Conservation (phyloP, 1,284 basidiomycete species). For the Laetiporus sulphureus region DNA sequence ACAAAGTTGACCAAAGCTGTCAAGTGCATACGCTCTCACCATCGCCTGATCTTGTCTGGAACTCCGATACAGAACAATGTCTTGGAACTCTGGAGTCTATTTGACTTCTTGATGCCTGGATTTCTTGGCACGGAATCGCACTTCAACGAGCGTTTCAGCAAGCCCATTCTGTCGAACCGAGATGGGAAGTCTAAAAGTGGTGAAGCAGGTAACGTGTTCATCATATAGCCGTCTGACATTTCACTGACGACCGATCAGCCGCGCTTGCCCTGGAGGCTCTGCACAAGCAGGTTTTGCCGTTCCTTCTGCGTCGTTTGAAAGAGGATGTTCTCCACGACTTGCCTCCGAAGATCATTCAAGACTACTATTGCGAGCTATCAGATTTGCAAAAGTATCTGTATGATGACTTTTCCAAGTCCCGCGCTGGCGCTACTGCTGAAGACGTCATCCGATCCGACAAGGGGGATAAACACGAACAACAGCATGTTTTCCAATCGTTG, state of each 20-base stretch:
- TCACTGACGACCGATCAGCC: constrained; percentile 40
- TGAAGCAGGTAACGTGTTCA: constrained; percentile 71
- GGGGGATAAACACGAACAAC: constrained; percentile 45
- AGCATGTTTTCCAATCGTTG: constrained; percentile 93
- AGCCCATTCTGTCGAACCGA: constrained; percentile 92
- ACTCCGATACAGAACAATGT: constrained; percentile 99
- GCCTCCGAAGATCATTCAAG: constrained; percentile 99
- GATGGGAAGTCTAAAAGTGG: constrained; percentile 94
- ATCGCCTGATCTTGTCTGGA: constrained; percentile 91
- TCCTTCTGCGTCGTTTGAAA: constrained; percentile 92
- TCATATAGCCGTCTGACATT: not conserved
- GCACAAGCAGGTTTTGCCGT: constrained; percentile 99
- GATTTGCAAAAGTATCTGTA: constrained; percentile 91
- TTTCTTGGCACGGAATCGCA: constrained; percentile 93
- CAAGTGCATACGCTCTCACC: constrained; percentile 86
- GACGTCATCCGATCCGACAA: constrained; percentile 48
- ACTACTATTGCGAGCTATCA: constrained; percentile 98
- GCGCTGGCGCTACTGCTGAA: constrained; percentile 61
- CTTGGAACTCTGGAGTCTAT: constrained; percentile 96
- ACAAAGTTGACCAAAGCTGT: constrained; percentile 97
- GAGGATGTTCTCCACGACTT: constrained; percentile 96
- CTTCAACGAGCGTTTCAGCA: constrained; percentile 95
- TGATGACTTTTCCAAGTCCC: constrained; percentile 86
- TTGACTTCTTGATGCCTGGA: constrained; percentile 99
- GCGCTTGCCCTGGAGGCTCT: constrained; percentile 91